A percentile compares a stretch with the other conserved stretches of the same genome.
phyloP scores from a whole-genome alignment of 2,329 filamentous ascomycete genomes.

The Aureobasidium leucospermi region DNA sequence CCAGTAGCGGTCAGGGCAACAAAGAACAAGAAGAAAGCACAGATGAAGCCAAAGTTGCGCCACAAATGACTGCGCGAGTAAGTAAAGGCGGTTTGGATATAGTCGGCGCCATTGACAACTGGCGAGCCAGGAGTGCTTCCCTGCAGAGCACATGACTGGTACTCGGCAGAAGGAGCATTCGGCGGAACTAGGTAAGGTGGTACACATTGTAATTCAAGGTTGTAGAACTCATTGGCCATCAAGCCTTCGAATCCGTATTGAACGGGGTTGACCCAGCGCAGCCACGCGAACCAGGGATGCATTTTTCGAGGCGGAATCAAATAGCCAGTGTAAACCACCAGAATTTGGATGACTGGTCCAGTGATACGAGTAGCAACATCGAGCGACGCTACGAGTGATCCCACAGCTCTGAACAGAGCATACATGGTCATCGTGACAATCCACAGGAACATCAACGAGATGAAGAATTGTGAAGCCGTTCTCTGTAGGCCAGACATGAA shows the following conservation, averaged over 20 bases:
- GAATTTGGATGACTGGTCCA: constrained; percentile 31
- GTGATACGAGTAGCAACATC: constrained; percentile 32
- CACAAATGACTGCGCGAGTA: constrained; percentile 64
- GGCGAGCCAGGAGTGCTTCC: constrained; percentile 61
- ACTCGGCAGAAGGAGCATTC: constrained; percentile 60
- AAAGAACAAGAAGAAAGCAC: constrained; percentile 69
- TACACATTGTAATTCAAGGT: constrained; percentile 61
- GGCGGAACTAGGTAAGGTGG: constrained; percentile 61
- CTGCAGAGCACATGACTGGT: constrained; percentile 75
- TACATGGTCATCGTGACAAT: constrained; percentile 41
- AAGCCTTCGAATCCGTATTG: constrained; percentile 68
- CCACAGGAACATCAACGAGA: constrained; percentile 64
- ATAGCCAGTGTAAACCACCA: constrained; percentile 20
- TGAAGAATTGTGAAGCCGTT: constrained; percentile 72
- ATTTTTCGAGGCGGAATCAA: constrained; percentile 30
- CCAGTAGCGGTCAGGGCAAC: constrained; percentile 59
- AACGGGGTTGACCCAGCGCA: constrained; percentile 69
- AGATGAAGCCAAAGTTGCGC: constrained; percentile 77
- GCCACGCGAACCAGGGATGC: constrained; percentile 43
- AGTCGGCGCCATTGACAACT: constrained; percentile 57
- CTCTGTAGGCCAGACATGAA: constrained; percentile 66
- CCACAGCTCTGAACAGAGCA: constrained; percentile 30
- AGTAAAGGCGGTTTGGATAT: constrained; percentile 61
- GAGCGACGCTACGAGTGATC: constrained; percentile 12
- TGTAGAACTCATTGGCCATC: constrained; percentile 81